Evolutionary conservation across 1,139 yeast species (phyloP).

Genomic region (Candida dubliniensis): DNA sequence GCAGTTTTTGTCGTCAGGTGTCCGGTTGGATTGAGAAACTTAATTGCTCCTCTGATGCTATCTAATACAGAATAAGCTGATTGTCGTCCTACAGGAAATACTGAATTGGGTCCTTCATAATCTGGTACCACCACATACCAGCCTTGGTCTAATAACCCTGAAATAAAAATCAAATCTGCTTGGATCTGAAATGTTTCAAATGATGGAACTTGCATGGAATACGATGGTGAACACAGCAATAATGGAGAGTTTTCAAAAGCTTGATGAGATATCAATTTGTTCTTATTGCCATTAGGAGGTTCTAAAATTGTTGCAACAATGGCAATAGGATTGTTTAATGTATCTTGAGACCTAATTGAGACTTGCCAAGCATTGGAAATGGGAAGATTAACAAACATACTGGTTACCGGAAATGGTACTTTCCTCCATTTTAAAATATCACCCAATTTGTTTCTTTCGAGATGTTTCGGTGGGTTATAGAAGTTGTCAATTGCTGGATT

Average conservation of each 20-base stretch:
- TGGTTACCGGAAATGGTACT: slow-evolving; percentile 17
- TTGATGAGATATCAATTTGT: slow-evolving; percentile 32
- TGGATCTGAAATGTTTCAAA: slow-evolving; percentile 18
- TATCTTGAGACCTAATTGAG: slow-evolving; percentile 34
- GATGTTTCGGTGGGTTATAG: slow-evolving; percentile 22
- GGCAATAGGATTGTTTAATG: slow-evolving; percentile 30
- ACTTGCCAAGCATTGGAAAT: slow-evolving; percentile 30
- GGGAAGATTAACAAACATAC: slow-evolving; percentile 17
- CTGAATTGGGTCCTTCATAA: slow-evolving; percentile 30
- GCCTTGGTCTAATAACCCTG: slow-evolving; percentile 25
- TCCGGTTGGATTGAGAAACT: slow-evolving; percentile 26
- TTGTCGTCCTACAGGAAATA: slow-evolving; percentile 30
- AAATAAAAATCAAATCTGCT: slow-evolving; percentile 22
- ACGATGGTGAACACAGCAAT: slow-evolving; percentile 34
- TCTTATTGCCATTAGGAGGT: slow-evolving; percentile 31
- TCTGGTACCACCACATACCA: slow-evolving; percentile 36
- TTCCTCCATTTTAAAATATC: slow-evolving; percentile 18
- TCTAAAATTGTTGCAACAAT: slow-evolving; percentile 33
- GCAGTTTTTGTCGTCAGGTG: slow-evolving; percentile 23
- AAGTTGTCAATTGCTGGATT: slow-evolving; percentile 19
- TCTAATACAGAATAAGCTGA: slow-evolving; percentile 32
- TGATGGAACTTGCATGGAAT: slow-evolving; percentile 25
- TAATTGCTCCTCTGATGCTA: slow-evolving; percentile 27
- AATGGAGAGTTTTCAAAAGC: slow-evolving; percentile 35
- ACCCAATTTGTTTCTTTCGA: slow-evolving; percentile 19